These are phyloP conservation scores for Stephania yunnanensis DNA, from an alignment of 164 flowering plant species.

Conservation along the genomic window DNA sequence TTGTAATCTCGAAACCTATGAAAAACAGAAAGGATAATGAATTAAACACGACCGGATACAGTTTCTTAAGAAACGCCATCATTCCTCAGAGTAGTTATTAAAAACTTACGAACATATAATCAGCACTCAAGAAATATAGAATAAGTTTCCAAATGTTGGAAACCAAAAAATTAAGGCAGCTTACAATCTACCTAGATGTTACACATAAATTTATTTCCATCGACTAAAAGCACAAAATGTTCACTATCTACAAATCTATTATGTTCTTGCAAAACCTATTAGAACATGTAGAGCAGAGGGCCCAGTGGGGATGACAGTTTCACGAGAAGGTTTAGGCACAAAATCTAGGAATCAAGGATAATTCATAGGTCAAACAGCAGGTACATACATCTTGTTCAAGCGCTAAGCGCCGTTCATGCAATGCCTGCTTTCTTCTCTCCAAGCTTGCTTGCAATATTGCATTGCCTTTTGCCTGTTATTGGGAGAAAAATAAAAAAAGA, in stretches of 20 bases:
- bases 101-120: background rate
- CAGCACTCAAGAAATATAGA: background rate
- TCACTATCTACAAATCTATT: background rate
- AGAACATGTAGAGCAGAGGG: background rate
- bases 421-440: conserved; percentile 97
- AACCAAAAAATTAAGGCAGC: background rate
- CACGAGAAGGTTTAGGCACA: background rate
- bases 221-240: background rate
- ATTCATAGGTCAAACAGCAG: background rate
- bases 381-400: conserved; percentile 95
- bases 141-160: background rate
- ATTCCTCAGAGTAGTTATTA: background rate
- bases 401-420: conserved; percentile 95
- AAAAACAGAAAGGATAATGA: background rate
- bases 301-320: background rate
- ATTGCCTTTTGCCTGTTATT: conserved; percentile 85
- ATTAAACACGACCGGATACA: background rate
- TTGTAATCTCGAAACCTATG: conserved; percentile 87
- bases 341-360: background rate
- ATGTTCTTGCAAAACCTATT: background rate
- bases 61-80: background rate
- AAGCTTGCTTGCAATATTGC: conserved; percentile 95
- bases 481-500: background rate
- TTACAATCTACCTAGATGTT: background rate
- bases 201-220: background rate